Percentiles rank a stretch among this genome's conserved stretches.
These are phyloP conservation scores for Sequoiadendron giganteum DNA, from an alignment of 75 land plant genomes.

Conservation along the genomic window DNA sequence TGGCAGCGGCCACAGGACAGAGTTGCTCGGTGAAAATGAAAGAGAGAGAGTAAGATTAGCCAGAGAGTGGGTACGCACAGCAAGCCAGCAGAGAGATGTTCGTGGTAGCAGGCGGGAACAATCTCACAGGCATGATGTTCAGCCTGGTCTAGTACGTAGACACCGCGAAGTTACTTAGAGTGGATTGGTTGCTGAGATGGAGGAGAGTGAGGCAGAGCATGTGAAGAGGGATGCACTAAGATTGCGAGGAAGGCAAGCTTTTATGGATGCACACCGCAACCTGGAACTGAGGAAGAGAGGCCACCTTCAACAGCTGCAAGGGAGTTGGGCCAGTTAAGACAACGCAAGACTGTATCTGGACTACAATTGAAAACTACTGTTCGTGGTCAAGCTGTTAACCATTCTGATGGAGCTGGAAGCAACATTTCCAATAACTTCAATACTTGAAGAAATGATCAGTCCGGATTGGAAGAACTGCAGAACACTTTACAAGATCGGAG, in stretches of 20 bases:
- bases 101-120: conserved; percentile 20
- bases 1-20: no score
- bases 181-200: conserved; percentile 34
- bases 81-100: no score
- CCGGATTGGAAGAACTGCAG: conserved; percentile 20
- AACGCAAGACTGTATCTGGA: no score
- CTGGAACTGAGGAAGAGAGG: conserved; percentile 55
- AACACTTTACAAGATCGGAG: conserved; percentile 21
- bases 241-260: conserved; percentile 41
- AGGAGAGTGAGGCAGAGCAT: conserved; percentile 55
- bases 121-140: conserved; percentile 9
- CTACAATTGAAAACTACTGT: conserved; percentile 65
- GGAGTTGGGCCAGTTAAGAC: no score
- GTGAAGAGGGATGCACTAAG: no score
- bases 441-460: conserved; percentile 26
- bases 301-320: no score
- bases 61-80: no score
- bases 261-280: conserved; percentile 81
- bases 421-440: conserved; percentile 11
- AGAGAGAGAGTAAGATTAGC: conserved; percentile 83
- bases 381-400: conserved; percentile 57
- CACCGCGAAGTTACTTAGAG: conserved; percentile 14
- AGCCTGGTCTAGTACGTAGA: conserved; percentile 30
- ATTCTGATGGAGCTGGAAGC: conserved; percentile 24
- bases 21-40: conserved; percentile 81